These are phyloP conservation scores for Pseudocercospora macadamiae DNA, from an alignment of 2,329 filamentous ascomycete species.

Conservation along the genomic window DNA sequence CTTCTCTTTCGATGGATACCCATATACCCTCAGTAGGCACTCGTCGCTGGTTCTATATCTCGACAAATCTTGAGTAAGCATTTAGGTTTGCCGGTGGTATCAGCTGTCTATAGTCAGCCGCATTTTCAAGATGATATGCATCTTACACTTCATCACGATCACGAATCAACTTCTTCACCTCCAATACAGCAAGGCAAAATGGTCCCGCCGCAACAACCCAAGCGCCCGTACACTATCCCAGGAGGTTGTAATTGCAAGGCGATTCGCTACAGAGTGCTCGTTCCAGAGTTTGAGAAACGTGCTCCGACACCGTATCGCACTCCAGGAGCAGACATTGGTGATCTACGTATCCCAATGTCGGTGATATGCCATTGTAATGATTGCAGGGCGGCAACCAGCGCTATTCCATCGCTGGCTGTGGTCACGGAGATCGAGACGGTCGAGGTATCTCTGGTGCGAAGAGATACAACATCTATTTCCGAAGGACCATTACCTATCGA, in stretches of 20 bases:
- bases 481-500: not conserved
- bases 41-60: not conserved
- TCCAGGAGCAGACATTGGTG: conserved; percentile 13
- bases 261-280: conserved; percentile 14
- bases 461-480: not conserved
- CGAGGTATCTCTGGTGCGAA: not conserved
- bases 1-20: too few species aligned
- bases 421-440: conserved; percentile 5
- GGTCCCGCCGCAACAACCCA: not conserved
- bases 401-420: conserved; percentile 9
- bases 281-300: conserved; percentile 10
- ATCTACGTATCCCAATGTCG: conserved; percentile 11
- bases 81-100: not conserved
- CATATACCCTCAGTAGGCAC: too few species aligned
- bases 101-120: not conserved
- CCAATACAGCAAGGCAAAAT: not conserved
- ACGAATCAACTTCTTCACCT: not conserved
- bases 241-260: conserved; percentile 22
- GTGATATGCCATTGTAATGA: conserved; percentile 17
- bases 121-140: not conserved
- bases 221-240: conserved; percentile 7
- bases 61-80: not conserved
- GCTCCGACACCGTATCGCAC: conserved; percentile 8
- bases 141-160: not conserved
- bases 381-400: conserved; percentile 12